Conservation (phyloP, 1,139 yeast genomes). For the Saccharomycopsis phalli region DNA sequence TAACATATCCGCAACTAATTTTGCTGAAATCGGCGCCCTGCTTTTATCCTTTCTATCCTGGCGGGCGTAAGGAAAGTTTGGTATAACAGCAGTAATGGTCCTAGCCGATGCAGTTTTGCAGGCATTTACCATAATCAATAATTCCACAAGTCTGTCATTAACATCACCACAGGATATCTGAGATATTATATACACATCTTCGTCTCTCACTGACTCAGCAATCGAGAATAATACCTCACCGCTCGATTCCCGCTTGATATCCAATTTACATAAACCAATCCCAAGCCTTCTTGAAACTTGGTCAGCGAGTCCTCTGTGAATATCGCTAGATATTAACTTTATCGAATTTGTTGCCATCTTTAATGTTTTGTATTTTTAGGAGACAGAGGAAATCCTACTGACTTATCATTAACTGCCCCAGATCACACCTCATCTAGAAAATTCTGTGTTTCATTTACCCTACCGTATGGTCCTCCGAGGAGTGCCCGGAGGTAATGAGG, state of each 20-base stretch:
- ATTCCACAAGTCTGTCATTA: slow-evolving; percentile 48
- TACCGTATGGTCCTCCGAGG: too few species aligned
- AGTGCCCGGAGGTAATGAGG: too few species aligned
- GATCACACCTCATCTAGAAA: too few species aligned
- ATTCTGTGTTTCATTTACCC: too few species aligned
- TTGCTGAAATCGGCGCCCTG: slow-evolving; percentile 57
- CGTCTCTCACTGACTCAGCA: slow-evolving; percentile 94
- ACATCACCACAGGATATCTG: slow-evolving; percentile 45
- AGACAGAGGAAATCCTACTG: too few species aligned
- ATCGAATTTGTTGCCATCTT: slow-evolving; percentile 75
- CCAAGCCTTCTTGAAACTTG: slow-evolving; percentile 57
- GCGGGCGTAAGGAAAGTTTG: slow-evolving; percentile 57
- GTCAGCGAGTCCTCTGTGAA: slow-evolving; percentile 81
- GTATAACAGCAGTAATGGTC: slow-evolving; percentile 51
- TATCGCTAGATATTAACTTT: slow-evolving; percentile 81
- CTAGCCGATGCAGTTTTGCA: slow-evolving; percentile 55
- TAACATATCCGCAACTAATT: slow-evolving; percentile 50
- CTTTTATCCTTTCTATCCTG: slow-evolving; percentile 58
- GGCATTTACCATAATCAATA: slow-evolving; percentile 49
- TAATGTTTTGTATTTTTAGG: too few species aligned
- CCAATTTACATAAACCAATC: slow-evolving; percentile 32
- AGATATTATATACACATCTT: slow-evolving; percentile 47
- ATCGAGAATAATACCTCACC: slow-evolving; percentile 89
- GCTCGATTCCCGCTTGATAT: slow-evolving; percentile 51
- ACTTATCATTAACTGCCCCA: too few species aligned